These are phyloP conservation scores for Macrocystidia cucumis DNA, from an alignment of 1,284 basidiomycete species.

Conservation along the genomic window DNA sequence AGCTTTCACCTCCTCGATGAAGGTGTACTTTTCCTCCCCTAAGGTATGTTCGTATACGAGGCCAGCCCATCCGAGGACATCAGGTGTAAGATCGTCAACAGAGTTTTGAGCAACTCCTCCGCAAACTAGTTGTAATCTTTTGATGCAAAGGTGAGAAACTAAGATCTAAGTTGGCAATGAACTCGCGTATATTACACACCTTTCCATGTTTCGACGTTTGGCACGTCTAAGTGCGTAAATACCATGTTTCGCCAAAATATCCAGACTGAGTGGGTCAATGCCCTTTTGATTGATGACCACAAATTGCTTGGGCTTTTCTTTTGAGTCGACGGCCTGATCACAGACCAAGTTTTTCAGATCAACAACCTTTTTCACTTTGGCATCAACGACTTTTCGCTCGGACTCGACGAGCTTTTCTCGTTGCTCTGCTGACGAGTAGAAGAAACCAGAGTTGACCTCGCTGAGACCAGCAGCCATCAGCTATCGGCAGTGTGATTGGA, in stretches of 20 bases:
- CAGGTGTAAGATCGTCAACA: constrained; percentile 91
- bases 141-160: constrained; percentile 22
- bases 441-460: constrained; percentile 99
- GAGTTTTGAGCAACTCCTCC: constrained; percentile 97
- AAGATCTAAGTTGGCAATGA: constrained; percentile 11
- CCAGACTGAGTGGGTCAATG: constrained; percentile 96
- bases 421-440: constrained; percentile 98
- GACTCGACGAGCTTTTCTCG: constrained; percentile 98
- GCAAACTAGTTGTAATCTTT: constrained; percentile 88
- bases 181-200: constrained; percentile 38
- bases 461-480: constrained; percentile 33
- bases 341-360: constrained; percentile 97
- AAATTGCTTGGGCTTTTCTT: constrained; percentile 81
- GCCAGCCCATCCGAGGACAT: constrained; percentile 93
- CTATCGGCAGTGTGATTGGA: constrained; percentile 8
- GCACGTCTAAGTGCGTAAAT: constrained; percentile 93
- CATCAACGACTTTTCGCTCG: constrained; percentile 91
- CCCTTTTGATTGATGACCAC: constrained; percentile 99
- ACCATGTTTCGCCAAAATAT: constrained; percentile 95
- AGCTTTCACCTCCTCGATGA: constrained; percentile 93
- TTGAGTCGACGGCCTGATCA: constrained; percentile 79
- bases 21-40: constrained; percentile 98
- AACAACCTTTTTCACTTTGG: constrained; percentile 94
- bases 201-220: constrained; percentile 97
- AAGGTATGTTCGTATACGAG: constrained; percentile 99